Percentiles rank a stretch among this genome's conserved stretches.
phyloP scores from a whole-genome alignment of 73 alveolate species.

The Paramecium octaurelia region DNA sequence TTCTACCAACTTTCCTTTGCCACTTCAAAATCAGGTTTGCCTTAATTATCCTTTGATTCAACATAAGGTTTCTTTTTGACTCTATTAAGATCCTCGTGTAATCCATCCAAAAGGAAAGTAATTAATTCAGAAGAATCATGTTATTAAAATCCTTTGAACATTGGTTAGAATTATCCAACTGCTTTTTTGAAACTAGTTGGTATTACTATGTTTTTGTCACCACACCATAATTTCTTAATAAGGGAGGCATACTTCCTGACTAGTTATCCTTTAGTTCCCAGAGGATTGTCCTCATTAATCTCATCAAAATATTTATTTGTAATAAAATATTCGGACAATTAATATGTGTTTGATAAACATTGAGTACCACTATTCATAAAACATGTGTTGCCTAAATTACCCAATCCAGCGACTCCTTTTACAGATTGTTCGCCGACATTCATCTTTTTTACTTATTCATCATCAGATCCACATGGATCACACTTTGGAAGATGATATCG shows the following conservation, averaged over 20 bases:
- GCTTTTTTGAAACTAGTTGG: slow-evolving; percentile 56
- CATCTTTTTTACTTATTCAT: slow-evolving; percentile 13
- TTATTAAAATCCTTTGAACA: slow-evolving; percentile 56
- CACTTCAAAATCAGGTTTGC: slow-evolving; percentile 83
- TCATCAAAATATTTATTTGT: slow-evolving; percentile 68
- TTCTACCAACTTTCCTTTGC: slow-evolving; percentile 91
- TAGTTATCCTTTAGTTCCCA: slow-evolving; percentile 91
- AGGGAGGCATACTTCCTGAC: slow-evolving; percentile 48
- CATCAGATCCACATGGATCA: slow-evolving; percentile 61
- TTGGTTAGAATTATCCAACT: slow-evolving; percentile 54
- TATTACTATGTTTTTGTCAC: slow-evolving; percentile 17
- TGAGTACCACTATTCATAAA: slow-evolving; percentile 96
- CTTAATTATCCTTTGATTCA: slow-evolving; percentile 70
- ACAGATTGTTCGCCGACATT: not conserved
- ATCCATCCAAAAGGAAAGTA: slow-evolving; percentile 84
- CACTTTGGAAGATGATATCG: slow-evolving; percentile 68
- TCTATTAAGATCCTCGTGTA: slow-evolving; percentile 96
- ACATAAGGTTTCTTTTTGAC: slow-evolving; percentile 88
- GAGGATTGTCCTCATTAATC: slow-evolving; percentile 86
- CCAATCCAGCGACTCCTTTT: slow-evolving; percentile 87
- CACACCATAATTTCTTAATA: slow-evolving; percentile 55
- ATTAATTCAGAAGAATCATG: slow-evolving; percentile 80
- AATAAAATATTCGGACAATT: slow-evolving; percentile 85
- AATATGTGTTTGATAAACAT: slow-evolving; percentile 86
- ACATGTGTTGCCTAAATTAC: slow-evolving; percentile 98